A percentile compares a stretch with the other conserved stretches of the same genome.
Evolutionary conservation across 495 filamentous ascomycete genomes (phyloP).

Genomic region (Jackrogersella multiformis): DNA sequence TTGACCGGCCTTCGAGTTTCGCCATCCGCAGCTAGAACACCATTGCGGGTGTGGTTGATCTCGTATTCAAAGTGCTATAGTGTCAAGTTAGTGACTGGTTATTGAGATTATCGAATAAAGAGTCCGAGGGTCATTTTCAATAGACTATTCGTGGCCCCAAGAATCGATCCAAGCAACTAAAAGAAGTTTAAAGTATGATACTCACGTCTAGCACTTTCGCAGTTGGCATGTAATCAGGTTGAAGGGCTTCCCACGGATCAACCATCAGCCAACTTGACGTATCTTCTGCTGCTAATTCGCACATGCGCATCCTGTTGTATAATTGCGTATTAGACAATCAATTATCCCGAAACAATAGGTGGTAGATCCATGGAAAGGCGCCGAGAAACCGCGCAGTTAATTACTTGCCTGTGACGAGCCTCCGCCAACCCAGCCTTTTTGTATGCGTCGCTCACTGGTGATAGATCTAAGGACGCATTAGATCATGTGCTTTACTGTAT

Average conservation of each 20-base stretch:
- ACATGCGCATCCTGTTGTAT: conserved; percentile 63
- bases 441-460: conserved; percentile 75
- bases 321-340: conserved; percentile 17
- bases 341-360: not conserved
- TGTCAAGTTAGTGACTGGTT: conserved; percentile 11
- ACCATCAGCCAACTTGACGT: conserved; percentile 85
- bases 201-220: conserved; percentile 77
- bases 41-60: conserved; percentile 80
- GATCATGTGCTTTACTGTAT: not conserved
- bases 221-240: conserved; percentile 86
- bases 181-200: conserved; percentile 10
- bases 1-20: conserved; percentile 60
- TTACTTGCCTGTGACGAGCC: conserved; percentile 71
- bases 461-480: conserved; percentile 14
- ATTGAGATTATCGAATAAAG: conserved; percentile 1
- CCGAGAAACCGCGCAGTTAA: not conserved
- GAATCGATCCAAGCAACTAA: not conserved
- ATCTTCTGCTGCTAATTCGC: conserved; percentile 79
- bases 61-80: conserved; percentile 79
- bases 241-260: conserved; percentile 69
- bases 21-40: conserved; percentile 73
- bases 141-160: not conserved
- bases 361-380: not conserved
- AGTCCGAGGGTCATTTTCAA: not conserved
- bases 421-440: conserved; percentile 87